Conservation (phyloP, 768 basidiomycete genomes). For the Mycena vulgaris region DNA sequence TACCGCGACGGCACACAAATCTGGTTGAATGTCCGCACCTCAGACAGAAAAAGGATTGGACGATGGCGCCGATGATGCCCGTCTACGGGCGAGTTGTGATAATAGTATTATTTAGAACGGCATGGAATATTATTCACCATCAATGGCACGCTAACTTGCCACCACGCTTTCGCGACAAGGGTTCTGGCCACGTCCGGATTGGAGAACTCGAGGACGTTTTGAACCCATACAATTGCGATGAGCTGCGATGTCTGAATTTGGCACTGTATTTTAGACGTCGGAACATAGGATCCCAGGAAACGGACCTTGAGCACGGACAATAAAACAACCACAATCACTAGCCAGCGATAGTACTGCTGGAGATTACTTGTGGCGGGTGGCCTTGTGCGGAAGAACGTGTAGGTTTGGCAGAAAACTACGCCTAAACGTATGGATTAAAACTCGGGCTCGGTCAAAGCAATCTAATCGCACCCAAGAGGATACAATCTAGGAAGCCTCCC, state of each 20-base stretch:
- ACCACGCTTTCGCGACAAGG: conserved; percentile 26
- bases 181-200: conserved; percentile 20
- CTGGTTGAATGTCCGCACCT: not conserved
- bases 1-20: not conserved
- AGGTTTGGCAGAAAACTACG: conserved; percentile 30
- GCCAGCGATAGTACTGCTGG: conserved; percentile 10
- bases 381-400: conserved; percentile 27
- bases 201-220: conserved; percentile 24
- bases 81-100: not conserved
- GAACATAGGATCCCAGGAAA: too few species aligned
- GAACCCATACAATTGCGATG: conserved; percentile 26
- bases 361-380: not conserved
- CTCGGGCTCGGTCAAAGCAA: not conserved
- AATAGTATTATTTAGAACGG: not conserved
- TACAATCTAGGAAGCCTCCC: conserved; percentile 33
- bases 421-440: not conserved
- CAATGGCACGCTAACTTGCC: conserved; percentile 29
- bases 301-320: conserved; percentile 27
- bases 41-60: conserved; percentile 31
- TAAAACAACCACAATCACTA: conserved; percentile 10
- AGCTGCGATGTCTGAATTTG: conserved; percentile 25
- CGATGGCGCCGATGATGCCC: conserved; percentile 14
- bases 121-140: not conserved
- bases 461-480: conserved; percentile 32
- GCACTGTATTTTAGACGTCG: not conserved